Evolutionary conservation across 768 basidiomycete genomes (phyloP).

Genomic region (Royoungia palumana): DNA sequence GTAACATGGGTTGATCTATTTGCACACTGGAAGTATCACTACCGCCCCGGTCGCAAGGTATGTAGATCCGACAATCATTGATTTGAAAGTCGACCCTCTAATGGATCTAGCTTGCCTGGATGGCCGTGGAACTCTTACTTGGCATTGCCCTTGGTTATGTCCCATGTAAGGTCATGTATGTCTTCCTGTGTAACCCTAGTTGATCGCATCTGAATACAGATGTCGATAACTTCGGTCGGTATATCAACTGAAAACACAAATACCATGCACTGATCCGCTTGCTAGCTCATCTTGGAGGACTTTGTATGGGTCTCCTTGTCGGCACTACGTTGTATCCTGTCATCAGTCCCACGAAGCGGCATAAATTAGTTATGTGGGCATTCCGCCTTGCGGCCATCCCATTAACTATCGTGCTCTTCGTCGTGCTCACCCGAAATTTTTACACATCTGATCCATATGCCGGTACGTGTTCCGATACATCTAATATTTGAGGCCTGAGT

Average conservation of each 20-base stretch:
- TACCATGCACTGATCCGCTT: not conserved
- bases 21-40: constrained; percentile 89
- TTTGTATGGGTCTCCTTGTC: constrained; percentile 78
- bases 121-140: constrained; percentile 83
- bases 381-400: constrained; percentile 74
- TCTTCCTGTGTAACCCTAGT: not conserved
- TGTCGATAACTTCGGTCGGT: constrained; percentile 86
- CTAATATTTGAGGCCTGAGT: not conserved
- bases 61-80: constrained; percentile 6
- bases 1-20: constrained; percentile 88
- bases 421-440: constrained; percentile 83
- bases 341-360: constrained; percentile 75
- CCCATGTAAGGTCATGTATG: constrained; percentile 54
- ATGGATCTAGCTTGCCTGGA: constrained; percentile 62
- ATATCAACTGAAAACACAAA: not conserved
- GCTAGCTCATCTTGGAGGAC: constrained; percentile 84
- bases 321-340: constrained; percentile 87
- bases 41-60: constrained; percentile 78
- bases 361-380: constrained; percentile 66
- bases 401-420: constrained; percentile 73
- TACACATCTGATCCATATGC: constrained; percentile 85
- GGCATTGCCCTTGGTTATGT: constrained; percentile 84
- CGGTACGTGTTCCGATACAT: constrained; percentile 42
- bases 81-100: not conserved
- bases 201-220: constrained; percentile 39